These are phyloP conservation scores for Chaetomium sp. DNA, from an alignment of 2,329 filamentous ascomycete species.

Conservation along the genomic window DNA sequence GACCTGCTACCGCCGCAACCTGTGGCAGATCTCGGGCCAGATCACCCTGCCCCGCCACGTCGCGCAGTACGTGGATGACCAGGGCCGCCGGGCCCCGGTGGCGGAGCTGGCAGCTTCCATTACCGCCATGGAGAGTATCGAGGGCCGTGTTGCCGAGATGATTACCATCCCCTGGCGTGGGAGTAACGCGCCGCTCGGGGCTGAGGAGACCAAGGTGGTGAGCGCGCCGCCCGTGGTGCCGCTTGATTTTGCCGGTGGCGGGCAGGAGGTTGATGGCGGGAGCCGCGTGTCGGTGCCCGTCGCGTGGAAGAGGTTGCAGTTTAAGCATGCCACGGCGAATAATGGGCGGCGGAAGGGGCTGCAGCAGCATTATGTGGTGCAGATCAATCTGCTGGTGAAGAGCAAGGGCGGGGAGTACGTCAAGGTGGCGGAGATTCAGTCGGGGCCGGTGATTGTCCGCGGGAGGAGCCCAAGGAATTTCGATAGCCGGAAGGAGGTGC, in stretches of 20 bases:
- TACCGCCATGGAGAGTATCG: constrained; percentile 86
- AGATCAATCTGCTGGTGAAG: constrained; percentile 79
- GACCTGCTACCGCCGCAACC: constrained; percentile 91
- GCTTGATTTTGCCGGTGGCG: constrained; percentile 56
- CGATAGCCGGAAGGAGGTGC: constrained; percentile 84
- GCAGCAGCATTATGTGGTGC: constrained; percentile 92
- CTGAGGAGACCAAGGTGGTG: constrained; percentile 53
- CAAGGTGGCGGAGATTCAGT: constrained; percentile 81
- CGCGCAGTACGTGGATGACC: constrained; percentile 69
- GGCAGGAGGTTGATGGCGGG: constrained; percentile 70
- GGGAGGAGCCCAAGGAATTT: constrained; percentile 93
- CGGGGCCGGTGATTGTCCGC: constrained; percentile 91
- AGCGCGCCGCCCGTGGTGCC: constrained; percentile 56
- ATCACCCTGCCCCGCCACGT: constrained; percentile 75
- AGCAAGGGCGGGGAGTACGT: constrained; percentile 67
- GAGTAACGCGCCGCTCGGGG: constrained; percentile 56
- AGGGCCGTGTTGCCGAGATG: constrained; percentile 88
- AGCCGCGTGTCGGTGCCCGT: constrained; percentile 79
- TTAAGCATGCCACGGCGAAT: constrained; percentile 94
- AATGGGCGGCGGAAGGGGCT: constrained; percentile 92
- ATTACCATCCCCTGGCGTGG: constrained; percentile 97
- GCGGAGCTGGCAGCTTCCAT: constrained; percentile 80
- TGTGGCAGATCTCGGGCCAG: constrained; percentile 92
- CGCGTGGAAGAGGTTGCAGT: constrained; percentile 92
- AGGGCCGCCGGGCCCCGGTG: constrained; percentile 75